Evolutionary conservation across 2,329 filamentous ascomycete genomes (phyloP).

Genomic region (Paraphoma chrysanthemicola): DNA sequence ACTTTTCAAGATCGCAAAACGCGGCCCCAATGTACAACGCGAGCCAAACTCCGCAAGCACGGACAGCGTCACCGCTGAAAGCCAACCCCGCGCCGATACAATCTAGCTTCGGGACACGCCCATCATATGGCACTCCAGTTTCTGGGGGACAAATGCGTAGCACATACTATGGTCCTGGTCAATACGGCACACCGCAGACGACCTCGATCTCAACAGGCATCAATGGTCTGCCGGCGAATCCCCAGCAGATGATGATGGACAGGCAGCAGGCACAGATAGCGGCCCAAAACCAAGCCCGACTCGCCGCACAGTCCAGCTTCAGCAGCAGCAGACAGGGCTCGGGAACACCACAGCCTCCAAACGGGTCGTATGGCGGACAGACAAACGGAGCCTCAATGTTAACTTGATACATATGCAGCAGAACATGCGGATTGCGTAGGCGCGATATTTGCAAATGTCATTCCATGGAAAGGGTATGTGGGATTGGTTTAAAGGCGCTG

Average conservation of each 20-base stretch:
- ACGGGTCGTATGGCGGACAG: conserved; percentile 32
- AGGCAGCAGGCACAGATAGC: conserved; percentile 40
- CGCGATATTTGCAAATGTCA: conserved; percentile 18
- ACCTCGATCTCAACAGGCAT: conserved; percentile 31
- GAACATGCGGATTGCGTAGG: conserved; percentile 2
- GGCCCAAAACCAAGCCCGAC: conserved; percentile 44
- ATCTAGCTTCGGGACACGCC: conserved; percentile 35
- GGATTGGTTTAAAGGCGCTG: neutral
- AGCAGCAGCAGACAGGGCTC: conserved; percentile 41
- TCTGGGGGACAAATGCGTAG: conserved; percentile 39
- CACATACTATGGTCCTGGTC: conserved; percentile 42
- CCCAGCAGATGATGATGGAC: conserved; percentile 46
- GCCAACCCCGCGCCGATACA: conserved; percentile 27
- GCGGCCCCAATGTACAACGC: conserved; percentile 42
- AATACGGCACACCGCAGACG: conserved; percentile 41
- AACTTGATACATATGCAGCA: conserved; percentile 16
- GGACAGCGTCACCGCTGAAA: conserved; percentile 48
- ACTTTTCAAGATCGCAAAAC: conserved; percentile 42
- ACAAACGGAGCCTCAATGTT: conserved; percentile 36
- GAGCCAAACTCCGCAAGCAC: conserved; percentile 36
- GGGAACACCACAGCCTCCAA: conserved; percentile 46
- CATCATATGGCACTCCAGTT: conserved; percentile 36
- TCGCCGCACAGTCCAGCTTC: conserved; percentile 46
- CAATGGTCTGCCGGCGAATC: conserved; percentile 28
- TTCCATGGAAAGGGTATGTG: conserved; percentile 24